Evolutionary conservation across 192 early-diverging fungal genomes (phyloP), one percentile per base, ranked within the genome.

Genomic region (Mortierella hygrophila): DNA sequence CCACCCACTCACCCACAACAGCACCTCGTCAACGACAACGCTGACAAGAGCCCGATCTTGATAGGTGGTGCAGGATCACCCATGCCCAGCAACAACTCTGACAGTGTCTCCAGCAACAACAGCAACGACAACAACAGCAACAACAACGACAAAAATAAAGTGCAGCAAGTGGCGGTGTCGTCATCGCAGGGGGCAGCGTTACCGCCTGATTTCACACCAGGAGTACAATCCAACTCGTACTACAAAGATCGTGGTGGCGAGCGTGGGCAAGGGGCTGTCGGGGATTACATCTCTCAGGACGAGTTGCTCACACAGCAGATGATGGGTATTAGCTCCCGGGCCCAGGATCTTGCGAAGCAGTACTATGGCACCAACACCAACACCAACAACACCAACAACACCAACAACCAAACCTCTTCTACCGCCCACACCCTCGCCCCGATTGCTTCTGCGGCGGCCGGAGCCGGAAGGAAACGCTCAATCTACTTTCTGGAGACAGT

Each of bases 401-500:
- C 44, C 44, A 46, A 46, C 7, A 52, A 52, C 11, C 60, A 65
- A 32, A 65, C n/a, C 60, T 65, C 60, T 1, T 65, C 60, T 9
- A 13, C 29, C 11, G 0, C 26, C 26, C 26, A 29, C 1, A 9
- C 26, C 60, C 15, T 13, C 26, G 60, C 26, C 1, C 60, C 60
- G 11, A 65, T 65, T 13, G 60, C 60, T 15, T 35, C 60, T 13
- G 60, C 60, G 0, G n/a, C 60, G 6, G 60, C 60, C n/a, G 29
- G 60, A 0, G 26, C 60, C 13, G 60, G 29, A 15, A 26, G 13
- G 21, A 4, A 18, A 11, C 37, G 74, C 1, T 60, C 35, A 26
- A 85, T 85, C 60, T 72, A 65, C 37, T 85, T 85, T 42, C 21
- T 42, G 46, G 83, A 85, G 42, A 68, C 69, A 11, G 69, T 85